phyloP scores from a whole-genome alignment of 2,329 filamentous ascomycete genomes.

The Clarireedia sp. region DNA sequence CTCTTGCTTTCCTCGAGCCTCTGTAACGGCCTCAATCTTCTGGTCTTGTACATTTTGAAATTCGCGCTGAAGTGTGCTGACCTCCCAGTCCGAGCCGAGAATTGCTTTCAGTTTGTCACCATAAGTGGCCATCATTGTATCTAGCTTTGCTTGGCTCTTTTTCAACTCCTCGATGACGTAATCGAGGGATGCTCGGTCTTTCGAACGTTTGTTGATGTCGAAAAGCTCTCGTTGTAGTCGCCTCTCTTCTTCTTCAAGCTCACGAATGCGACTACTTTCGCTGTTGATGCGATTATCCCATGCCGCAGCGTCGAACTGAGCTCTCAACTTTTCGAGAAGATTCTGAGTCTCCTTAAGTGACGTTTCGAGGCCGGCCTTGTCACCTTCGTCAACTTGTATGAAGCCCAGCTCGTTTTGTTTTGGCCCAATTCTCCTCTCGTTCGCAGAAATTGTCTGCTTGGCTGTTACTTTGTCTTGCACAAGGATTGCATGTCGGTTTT shows the following conservation, averaged over 20 bases:
- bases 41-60: slow-evolving; percentile 57
- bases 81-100: slow-evolving; percentile 60
- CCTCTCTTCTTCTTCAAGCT: slow-evolving; percentile 64
- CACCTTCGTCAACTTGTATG: slow-evolving; percentile 82
- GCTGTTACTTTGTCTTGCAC: slow-evolving; percentile 68
- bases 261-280: slow-evolving; percentile 56
- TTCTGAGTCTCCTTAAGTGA: slow-evolving; percentile 62
- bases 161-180: slow-evolving; percentile 72
- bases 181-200: slow-evolving; percentile 77
- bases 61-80: slow-evolving; percentile 59
- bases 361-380: slow-evolving; percentile 67
- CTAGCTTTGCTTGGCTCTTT: slow-evolving; percentile 64
- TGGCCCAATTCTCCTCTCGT: slow-evolving; percentile 60
- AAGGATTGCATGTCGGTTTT: slow-evolving; percentile 63
- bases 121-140: slow-evolving; percentile 71
- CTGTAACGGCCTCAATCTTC: slow-evolving; percentile 49
- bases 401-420: slow-evolving; percentile 62
- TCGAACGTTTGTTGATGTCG: slow-evolving; percentile 71
- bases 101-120: slow-evolving; percentile 58
- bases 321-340: slow-evolving; percentile 52
- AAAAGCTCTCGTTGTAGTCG: slow-evolving; percentile 72
- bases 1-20: slow-evolving; percentile 64
- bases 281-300: slow-evolving; percentile 65
- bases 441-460: slow-evolving; percentile 61
- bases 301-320: slow-evolving; percentile 53